A percentile compares a stretch with the other conserved stretches of the same genome.
Evolutionary conservation across 352 stramenopile species (phyloP).

Genomic region (Globisporangium perplexum): DNA sequence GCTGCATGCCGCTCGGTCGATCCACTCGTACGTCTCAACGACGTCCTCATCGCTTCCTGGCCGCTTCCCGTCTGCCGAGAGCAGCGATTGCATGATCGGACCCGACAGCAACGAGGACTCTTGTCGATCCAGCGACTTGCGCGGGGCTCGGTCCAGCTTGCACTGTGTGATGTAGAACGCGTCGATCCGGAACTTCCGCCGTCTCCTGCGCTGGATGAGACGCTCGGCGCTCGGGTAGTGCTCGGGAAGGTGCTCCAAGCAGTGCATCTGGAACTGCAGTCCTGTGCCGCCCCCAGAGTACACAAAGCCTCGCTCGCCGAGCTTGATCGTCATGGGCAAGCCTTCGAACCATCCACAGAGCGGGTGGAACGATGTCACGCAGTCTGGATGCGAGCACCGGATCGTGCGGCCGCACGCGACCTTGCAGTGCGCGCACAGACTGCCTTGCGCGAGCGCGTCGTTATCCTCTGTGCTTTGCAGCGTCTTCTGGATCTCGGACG

Average conservation of each 20-base stretch:
- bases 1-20: slow-evolving; percentile 61
- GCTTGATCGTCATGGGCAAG: slow-evolving; percentile 57
- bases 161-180: slow-evolving; percentile 63
- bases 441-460: slow-evolving; percentile 23
- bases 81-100: slow-evolving; percentile 46
- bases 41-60: slow-evolving; percentile 8
- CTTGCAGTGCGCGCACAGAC: slow-evolving; percentile 64
- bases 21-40: slow-evolving; percentile 34
- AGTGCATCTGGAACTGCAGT: slow-evolving; percentile 65
- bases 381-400: slow-evolving; percentile 48
- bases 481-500: slow-evolving; percentile 9
- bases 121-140: slow-evolving; percentile 6
- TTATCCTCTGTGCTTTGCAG: slow-evolving; percentile 6
- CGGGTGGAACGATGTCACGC: slow-evolving; percentile 68
- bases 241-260: slow-evolving; percentile 43
- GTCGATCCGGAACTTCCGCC: slow-evolving; percentile 67
- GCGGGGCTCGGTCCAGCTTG: slow-evolving; percentile 22
- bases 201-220: slow-evolving; percentile 35
- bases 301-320: slow-evolving; percentile 42
- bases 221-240: slow-evolving; percentile 40
- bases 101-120: slow-evolving; percentile 40
- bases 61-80: slow-evolving; percentile 31
- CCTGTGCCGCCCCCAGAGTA: slow-evolving; percentile 72
- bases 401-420: slow-evolving; percentile 75
- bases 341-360: slow-evolving; percentile 86